Conservation (phyloP, 306 rosid species). For the Quercus variabilis region DNA sequence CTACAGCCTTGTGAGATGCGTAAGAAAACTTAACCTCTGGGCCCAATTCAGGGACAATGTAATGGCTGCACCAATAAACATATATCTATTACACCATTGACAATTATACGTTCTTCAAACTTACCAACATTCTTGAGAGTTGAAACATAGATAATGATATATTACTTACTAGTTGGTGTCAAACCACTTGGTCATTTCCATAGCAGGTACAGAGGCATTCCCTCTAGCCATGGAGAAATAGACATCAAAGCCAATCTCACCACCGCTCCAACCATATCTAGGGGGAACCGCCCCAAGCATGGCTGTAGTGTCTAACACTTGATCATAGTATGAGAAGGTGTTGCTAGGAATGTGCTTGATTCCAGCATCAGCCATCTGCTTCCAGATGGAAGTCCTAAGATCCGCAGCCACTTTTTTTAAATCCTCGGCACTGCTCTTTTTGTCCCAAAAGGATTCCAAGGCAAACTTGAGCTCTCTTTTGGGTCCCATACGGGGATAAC, state of each 20-base stretch:
- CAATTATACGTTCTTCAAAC: background rate
- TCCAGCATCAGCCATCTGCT: slow-evolving; percentile 74
- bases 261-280: slow-evolving; percentile 67
- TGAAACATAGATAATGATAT: background rate
- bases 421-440: slow-evolving; percentile 62
- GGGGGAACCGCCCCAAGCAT: slow-evolving; percentile 85
- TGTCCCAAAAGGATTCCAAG: slow-evolving; percentile 90
- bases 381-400: slow-evolving; percentile 70
- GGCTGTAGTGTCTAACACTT: slow-evolving; percentile 78
- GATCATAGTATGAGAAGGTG: slow-evolving; percentile 82
- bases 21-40: slow-evolving; percentile 75
- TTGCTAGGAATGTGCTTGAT: slow-evolving; percentile 77
- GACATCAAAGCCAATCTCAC: slow-evolving; percentile 70
- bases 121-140: background rate
- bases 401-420: slow-evolving; percentile 57
- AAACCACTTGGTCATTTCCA: slow-evolving; percentile 95
- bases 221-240: slow-evolving; percentile 93
- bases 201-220: slow-evolving; percentile 67
- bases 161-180: slow-evolving; percentile 75
- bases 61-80: slow-evolving; percentile 59
- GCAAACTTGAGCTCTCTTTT: slow-evolving; percentile 80
- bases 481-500: slow-evolving; percentile 90
- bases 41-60: slow-evolving; percentile 82
- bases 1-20: slow-evolving; percentile 82
- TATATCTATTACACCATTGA: slow-evolving; percentile 1